phyloP scores from a whole-genome alignment of 1,139 yeast species.

The Candida mesenterica region DNA sequence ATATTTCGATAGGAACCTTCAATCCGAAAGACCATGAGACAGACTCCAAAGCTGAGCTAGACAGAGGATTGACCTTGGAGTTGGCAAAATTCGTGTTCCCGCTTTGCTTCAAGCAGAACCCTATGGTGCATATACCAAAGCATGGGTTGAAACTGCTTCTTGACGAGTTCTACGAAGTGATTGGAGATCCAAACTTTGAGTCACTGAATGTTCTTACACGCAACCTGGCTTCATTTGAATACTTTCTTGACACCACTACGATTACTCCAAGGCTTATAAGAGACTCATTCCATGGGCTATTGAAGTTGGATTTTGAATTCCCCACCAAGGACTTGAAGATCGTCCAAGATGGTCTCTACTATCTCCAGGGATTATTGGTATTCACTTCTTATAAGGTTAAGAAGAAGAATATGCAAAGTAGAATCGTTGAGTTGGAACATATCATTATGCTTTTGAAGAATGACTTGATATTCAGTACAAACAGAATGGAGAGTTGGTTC shows the following conservation, averaged over 20 bases:
- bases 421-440: constrained; percentile 76
- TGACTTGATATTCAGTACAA: constrained; percentile 66
- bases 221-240: constrained; percentile 46
- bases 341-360: constrained; percentile 60
- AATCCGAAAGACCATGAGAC: constrained; percentile 71
- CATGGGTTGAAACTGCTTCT: constrained; percentile 70
- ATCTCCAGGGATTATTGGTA: constrained; percentile 67
- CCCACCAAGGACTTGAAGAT: constrained; percentile 13
- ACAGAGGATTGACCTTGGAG: constrained; percentile 47
- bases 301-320: constrained; percentile 33
- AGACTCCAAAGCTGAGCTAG: constrained; percentile 34
- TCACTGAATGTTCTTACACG: constrained; percentile 32
- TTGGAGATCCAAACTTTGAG: constrained; percentile 63
- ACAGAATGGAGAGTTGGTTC: constrained; percentile 83
- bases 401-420: constrained; percentile 73
- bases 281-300: constrained; percentile 58
- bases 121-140: constrained; percentile 55
- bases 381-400: constrained; percentile 64
- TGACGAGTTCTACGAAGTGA: constrained; percentile 68
- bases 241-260: constrained; percentile 48
- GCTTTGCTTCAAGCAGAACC: constrained; percentile 59
- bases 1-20: constrained; percentile 56
- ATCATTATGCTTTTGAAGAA: constrained; percentile 63
- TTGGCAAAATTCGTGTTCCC: constrained; percentile 63
- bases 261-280: constrained; percentile 52